These are phyloP conservation scores for Apostasia ramifera DNA, from an alignment of 106 monocot species.

Conservation along the genomic window DNA sequence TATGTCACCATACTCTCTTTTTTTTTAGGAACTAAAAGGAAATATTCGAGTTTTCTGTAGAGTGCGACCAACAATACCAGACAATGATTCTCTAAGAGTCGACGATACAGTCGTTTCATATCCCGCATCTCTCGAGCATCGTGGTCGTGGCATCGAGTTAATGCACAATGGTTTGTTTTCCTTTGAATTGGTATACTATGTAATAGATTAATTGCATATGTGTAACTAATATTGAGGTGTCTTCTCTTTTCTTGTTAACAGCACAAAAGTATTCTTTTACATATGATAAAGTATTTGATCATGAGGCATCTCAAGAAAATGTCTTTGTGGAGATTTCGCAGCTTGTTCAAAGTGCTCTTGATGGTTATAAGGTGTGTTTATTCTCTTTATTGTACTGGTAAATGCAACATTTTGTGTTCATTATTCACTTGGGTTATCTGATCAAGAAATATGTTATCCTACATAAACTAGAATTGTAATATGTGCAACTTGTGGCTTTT, in stretches of 20 bases:
- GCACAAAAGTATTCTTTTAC: slow-evolving; percentile 69
- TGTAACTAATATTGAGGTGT: neutral
- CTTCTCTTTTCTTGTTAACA: slow-evolving; percentile 17
- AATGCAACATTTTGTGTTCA: neutral
- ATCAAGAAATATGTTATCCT: too few species aligned
- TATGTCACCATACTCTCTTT: neutral
- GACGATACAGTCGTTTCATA: slow-evolving; percentile 58
- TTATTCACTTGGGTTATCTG: too few species aligned
- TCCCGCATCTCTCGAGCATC: slow-evolving; percentile 58
- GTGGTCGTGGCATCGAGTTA: slow-evolving; percentile 71
- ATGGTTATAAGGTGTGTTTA: slow-evolving; percentile 81
- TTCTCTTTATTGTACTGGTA: neutral
- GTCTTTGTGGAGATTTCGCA: slow-evolving; percentile 95
- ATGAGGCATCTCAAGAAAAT: slow-evolving; percentile 68
- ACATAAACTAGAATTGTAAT: too few species aligned
- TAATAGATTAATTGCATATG: neutral
- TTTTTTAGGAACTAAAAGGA: slow-evolving; percentile 79
- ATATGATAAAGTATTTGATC: slow-evolving; percentile 90
- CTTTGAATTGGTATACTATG: neutral
- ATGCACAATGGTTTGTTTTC: slow-evolving; percentile 44
- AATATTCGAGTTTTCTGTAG: slow-evolving; percentile 94
- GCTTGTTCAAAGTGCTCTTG: slow-evolving; percentile 91
- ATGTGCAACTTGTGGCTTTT: too few species aligned
- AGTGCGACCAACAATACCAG: slow-evolving; percentile 55
- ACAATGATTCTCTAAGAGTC: slow-evolving; percentile 24